Evolutionary conservation across 495 filamentous ascomycete species (phyloP), one percentile per base, ranked within the genome.

Genomic region (Podospora bellae-mahoneyi): DNA sequence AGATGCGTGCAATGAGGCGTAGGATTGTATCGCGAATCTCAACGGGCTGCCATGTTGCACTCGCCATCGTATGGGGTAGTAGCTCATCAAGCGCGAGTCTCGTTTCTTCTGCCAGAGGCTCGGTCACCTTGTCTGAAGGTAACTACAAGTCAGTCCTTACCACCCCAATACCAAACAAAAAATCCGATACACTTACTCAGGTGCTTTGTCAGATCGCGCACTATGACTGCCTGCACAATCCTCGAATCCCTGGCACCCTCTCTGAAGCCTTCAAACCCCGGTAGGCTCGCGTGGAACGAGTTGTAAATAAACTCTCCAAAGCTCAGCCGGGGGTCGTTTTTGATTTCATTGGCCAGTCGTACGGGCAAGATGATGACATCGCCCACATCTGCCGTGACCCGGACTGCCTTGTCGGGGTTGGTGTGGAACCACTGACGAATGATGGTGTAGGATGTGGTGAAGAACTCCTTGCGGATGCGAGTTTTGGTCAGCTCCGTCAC

Each of bases 241-340:
- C 68, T 62, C n/a, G 67, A 68, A 19, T 72, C 68, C n/a, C 64
- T 27, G 23, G 58, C 56, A 4, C 78, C 64, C 2, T 73, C 69
- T 4, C 70, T 68, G 59, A 84, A 81, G 5, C 79, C 74, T 34
- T 85, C 80, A 61, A 86, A 84, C 0, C 84, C 84, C 4, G 80
- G 72, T 18, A 85, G 74, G 5, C 78, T 71, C 10, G 76, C 72
- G 77, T 85, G 76, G 77, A 84, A 75, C 61, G 77, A 81, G 82
- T 75, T 81, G 54, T 67, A 68, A 20, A 77, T 74, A 19, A 77
- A 80, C 5, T 72, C 68, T 1, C 74, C 28, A 62, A 86, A 84
- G 64, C 69, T 74, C 16, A 81, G 56, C 2, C 70, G 63, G 2
- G 68, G 62, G 30, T 84, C 75, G 64, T 78, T 84, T 62, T 82